phyloP scores from a whole-genome alignment of 2,329 filamentous ascomycete genomes.

The Colletotrichum euphorbiae region DNA sequence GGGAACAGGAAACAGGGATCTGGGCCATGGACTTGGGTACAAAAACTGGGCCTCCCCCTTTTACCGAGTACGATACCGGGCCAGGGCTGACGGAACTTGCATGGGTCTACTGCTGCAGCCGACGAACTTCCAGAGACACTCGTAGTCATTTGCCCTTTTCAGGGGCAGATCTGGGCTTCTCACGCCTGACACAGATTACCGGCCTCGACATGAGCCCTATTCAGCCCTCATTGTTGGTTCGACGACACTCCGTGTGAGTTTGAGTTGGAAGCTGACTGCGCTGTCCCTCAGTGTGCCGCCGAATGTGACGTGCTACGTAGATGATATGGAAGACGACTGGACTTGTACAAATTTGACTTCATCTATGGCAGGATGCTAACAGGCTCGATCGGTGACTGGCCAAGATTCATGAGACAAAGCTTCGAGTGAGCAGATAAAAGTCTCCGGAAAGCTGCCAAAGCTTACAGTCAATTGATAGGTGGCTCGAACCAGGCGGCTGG shows the following conservation, averaged over 20 bases:
- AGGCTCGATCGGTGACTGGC: slow-evolving; percentile 50
- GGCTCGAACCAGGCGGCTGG: slow-evolving; percentile 57
- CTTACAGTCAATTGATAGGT: slow-evolving; percentile 30
- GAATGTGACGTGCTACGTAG: slow-evolving; percentile 61
- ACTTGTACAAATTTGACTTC: slow-evolving; percentile 55
- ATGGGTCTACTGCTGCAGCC: slow-evolving; percentile 38
- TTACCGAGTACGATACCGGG: too few species aligned
- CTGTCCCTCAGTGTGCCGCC: slow-evolving; percentile 51
- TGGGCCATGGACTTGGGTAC: slow-evolving; percentile 59
- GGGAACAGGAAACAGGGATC: slow-evolving; percentile 60
- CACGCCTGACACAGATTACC: slow-evolving; percentile 44
- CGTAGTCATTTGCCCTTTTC: slow-evolving; percentile 33
- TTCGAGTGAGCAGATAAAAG: slow-evolving; percentile 44
- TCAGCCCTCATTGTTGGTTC: slow-evolving; percentile 50
- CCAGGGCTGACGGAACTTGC: neutral
- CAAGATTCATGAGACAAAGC: slow-evolving; percentile 51
- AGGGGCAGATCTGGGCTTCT: neutral
- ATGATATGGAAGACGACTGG: slow-evolving; percentile 57
- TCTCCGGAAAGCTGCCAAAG: too few species aligned
- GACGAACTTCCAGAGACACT: slow-evolving; percentile 48
- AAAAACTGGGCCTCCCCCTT: neutral
- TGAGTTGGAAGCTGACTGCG: neutral
- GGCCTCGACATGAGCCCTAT: slow-evolving; percentile 59
- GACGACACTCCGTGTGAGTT: neutral
- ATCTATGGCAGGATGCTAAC: slow-evolving; percentile 55